Base-by-base conservation (phyloP, 176 grass and related monocot species). In the Lolium rigidum region DNA sequence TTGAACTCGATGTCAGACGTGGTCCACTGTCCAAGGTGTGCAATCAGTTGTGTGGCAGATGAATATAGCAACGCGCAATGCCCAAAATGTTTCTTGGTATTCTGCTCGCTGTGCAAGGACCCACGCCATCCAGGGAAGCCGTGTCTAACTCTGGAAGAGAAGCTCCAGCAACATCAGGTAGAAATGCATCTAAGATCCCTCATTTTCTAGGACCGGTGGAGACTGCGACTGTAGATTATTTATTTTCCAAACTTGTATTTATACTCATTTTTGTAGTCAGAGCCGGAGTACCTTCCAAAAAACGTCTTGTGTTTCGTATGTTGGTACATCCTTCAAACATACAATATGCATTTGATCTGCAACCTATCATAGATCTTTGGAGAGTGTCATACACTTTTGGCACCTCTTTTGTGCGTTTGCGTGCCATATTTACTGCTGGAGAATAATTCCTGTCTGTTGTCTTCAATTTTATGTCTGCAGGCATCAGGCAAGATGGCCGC, bases 21-120 rank as follows among this genome's bases (percentile, higher is more conserved):
- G 60, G 92, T 83, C 7, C 83, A 94, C 52, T 94, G 92, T 81
- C 88, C 92, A 63, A 86, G 86, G 54, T 94, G 92, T 68, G 83
- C 61, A 10, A 90, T 64, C 11, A 80, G 61, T 72, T 94, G 88
- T 83, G 84, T 94, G 83, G 88, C 76, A 89, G 86, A 91, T 84
- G 89, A 84, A 46, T 81, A 84, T 10, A 88, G 83, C 25, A 74
- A 89, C 74, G 86, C 80, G 1, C 89, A 85, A 58, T 91, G 92
- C 64, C 64, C 86, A 80, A 84, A 94, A 76, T 91, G 92, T 50
- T 80, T 25, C 70, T 87, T 84, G 80, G 86, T 88, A 64, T 89
- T 94, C 49, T 89, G 92, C 65, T 89, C 89, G 3, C 62, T 91
- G 66, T 94, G 89, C 24, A 89, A 83, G 87, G 86, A 78, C 9